These are phyloP conservation scores for Metschnikowia gelsemii DNA, from an alignment of 805 yeast species.

Conservation along the genomic window DNA sequence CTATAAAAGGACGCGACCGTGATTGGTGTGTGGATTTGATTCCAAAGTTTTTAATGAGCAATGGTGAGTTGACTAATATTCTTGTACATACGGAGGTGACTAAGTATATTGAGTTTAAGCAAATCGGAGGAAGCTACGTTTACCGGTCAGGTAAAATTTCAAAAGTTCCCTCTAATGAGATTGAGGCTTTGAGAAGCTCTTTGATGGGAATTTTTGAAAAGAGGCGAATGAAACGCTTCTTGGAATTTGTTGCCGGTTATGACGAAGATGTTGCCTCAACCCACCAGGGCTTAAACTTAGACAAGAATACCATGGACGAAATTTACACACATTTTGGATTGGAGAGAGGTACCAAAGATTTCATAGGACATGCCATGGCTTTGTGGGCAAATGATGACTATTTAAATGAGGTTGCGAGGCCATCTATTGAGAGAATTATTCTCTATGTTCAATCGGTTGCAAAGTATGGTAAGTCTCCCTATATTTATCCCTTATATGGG, in stretches of 20 bases:
- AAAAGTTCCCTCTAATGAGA: slow-evolving; percentile 89
- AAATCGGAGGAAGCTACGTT: slow-evolving; percentile 93
- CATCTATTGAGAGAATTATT: slow-evolving; percentile 80
- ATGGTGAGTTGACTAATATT: slow-evolving; percentile 95
- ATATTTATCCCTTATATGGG: slow-evolving; percentile 93
- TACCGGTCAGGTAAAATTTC: slow-evolving; percentile 87
- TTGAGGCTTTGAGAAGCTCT: slow-evolving; percentile 88
- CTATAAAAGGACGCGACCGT: slow-evolving; percentile 80
- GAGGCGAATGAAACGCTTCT: slow-evolving; percentile 87
- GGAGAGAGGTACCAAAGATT: slow-evolving; percentile 90
- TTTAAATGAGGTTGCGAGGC: slow-evolving; percentile 84
- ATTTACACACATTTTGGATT: slow-evolving; percentile 86
- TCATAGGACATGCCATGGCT: slow-evolving; percentile 99
- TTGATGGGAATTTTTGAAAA: slow-evolving; percentile 96
- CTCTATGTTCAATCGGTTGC: slow-evolving; percentile 89
- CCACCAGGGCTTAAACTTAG: slow-evolving; percentile 83
- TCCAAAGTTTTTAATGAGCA: slow-evolving; percentile 96
- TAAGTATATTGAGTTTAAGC: slow-evolving; percentile 92
- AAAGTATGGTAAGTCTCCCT: slow-evolving; percentile 94
- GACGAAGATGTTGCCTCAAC: slow-evolving; percentile 76
- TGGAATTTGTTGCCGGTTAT: slow-evolving; percentile 83
- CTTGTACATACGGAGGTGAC: slow-evolving; percentile 95
- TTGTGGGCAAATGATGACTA: slow-evolving; percentile 90
- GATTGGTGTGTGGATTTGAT: slow-evolving; percentile 98
- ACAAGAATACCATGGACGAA: slow-evolving; percentile 86